phyloP scores from a whole-genome alignment of 1,139 yeast genomes.

The Debaryomyces sp. region DNA sequence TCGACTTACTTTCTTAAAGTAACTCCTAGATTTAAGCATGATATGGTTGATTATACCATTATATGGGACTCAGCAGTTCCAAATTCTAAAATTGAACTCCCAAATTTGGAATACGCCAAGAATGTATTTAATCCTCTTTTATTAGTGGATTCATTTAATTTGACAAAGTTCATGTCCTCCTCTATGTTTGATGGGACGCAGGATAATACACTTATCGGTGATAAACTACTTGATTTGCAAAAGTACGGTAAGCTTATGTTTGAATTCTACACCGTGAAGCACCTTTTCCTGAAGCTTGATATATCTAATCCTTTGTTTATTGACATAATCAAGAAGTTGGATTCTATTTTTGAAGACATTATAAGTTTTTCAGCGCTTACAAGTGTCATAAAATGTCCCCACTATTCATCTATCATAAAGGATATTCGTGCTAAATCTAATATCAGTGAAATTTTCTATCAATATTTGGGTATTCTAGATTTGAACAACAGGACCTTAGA shows the following conservation, averaged over 20 bases:
- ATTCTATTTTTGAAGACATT: constrained; percentile 4
- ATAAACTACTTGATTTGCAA: constrained; percentile 6
- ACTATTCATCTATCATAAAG: not conserved
- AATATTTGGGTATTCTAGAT: constrained; percentile 7
- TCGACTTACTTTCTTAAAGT: constrained; percentile 1
- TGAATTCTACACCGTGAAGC: constrained; percentile 7
- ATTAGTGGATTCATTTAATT: not conserved
- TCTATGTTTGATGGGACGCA: not conserved
- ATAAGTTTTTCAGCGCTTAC: constrained; percentile 2
- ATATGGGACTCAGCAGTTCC: constrained; percentile 4
- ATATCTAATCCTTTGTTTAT: not conserved
- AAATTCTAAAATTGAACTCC: constrained; percentile 6
- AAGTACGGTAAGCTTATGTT: constrained; percentile 11
- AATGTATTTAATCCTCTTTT: constrained; percentile 2
- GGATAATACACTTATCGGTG: not conserved
- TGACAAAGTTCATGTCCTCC: not conserved
- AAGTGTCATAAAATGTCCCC: not conserved
- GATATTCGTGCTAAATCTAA: not conserved
- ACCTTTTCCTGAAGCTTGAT: constrained; percentile 2
- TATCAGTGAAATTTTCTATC: constrained; percentile 3
- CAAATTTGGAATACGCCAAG: constrained; percentile 5
- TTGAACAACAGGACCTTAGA: not conserved
- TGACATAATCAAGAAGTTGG: not conserved
- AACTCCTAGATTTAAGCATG: not conserved
- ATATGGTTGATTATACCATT: constrained; percentile 3